Base-by-base conservation (phyloP, 768 basidiomycete species). In the Macrolepiota dolichaula region DNA sequence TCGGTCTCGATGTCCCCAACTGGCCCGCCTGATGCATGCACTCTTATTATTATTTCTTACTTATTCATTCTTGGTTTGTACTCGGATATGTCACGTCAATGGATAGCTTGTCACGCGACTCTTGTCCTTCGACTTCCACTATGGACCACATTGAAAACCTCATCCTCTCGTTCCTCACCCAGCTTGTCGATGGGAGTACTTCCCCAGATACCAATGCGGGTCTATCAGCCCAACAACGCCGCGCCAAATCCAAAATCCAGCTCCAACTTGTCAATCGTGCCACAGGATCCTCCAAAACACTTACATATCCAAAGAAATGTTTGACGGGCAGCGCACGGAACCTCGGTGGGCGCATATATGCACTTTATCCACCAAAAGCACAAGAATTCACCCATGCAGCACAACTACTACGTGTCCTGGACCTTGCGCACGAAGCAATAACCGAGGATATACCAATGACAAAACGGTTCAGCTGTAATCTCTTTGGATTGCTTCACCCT, bases 391-490 rank as follows among this genome's bases (percentile, higher is more conserved):
- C 22, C 12, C 2, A n/a, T 24, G 25, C 63, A 94, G 92, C 92
- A 2, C 88, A 87, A 66, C 69, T 93, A 9, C 79, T 92, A 65
- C 80, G 77, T 27, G 80, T 91, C 3, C 73, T 90, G 51, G 84
- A 91, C 64, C 70, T 86, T 50, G 80, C 85, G n/a, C 88, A 94
- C 65, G 87, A 87, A 65, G 88, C 88, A 1, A 70, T 91, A 4
- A 60, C 79, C 0, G 74, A 77, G 19, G 78, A 75, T 15, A 71
- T 85, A 12, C 82, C 90, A 0, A 71, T 78, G 7, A 91, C 89
- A 13, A 91, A 91, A 74, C 75, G 88, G 87, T 86, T 64, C 24
- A 3, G 51, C 10, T 1, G 46, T 13, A 50, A 3, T 32, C 29
- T 32, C 29, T 32, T n/a, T n/a, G n/a, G n/a, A n/a, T n/a, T n/a